phyloP scores from a whole-genome alignment of 129 eudicot species.

The Solidago caesia region DNA sequence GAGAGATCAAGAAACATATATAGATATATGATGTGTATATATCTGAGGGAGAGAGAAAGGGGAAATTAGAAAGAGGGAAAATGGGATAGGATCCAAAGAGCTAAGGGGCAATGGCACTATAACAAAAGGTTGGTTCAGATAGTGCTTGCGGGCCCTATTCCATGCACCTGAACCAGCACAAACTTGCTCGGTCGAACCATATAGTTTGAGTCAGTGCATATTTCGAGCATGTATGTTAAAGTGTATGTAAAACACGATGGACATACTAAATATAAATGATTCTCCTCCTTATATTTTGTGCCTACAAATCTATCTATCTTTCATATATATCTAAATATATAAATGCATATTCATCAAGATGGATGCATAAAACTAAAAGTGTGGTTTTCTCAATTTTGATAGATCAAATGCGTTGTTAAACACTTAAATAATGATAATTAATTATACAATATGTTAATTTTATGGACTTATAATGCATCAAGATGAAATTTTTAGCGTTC shows the following conservation, averaged over 20 bases:
- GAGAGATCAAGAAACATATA: conserved; percentile 29
- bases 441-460: too few relatives aligned
- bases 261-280: too few relatives aligned
- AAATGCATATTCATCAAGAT: too few relatives aligned
- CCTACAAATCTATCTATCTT: too few relatives aligned
- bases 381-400: too few relatives aligned
- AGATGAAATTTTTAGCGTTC: too few relatives aligned
- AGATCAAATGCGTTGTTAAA: too few relatives aligned
- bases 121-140: conserved; percentile 41
- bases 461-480: too few relatives aligned
- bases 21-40: conserved; percentile 30
- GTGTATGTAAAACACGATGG: not conserved
- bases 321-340: too few relatives aligned
- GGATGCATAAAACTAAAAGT: too few relatives aligned
- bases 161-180: conserved; percentile 32
- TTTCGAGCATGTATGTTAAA: not conserved
- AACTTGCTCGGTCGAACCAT: conserved; percentile 15
- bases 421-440: too few relatives aligned
- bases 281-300: too few relatives aligned
- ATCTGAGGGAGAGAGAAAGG: conserved; percentile 32
- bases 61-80: conserved; percentile 29
- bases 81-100: conserved; percentile 57
- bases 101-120: conserved; percentile 37
- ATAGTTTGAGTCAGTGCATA: not conserved
- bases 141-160: conserved; percentile 48